These are phyloP conservation scores for Musa balbisiana DNA, from an alignment of 202 grass and related monocot genomes.

Conservation along the genomic window DNA sequence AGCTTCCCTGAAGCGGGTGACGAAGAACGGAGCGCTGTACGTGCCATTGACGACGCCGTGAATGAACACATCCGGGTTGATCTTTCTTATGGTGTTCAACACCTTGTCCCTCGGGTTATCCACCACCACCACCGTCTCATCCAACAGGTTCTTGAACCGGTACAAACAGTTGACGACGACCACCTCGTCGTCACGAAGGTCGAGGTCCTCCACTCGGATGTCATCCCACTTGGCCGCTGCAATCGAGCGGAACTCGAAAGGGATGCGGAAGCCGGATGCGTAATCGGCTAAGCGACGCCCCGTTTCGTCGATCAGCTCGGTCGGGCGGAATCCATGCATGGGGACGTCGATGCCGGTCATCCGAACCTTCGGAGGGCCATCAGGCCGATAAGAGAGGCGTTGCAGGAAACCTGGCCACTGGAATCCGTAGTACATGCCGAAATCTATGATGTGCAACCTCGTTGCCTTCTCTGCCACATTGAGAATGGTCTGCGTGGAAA, in stretches of 20 bases:
- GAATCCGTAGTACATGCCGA: constrained; percentile 78
- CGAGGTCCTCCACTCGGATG: constrained; percentile 59
- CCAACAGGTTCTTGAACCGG: constrained; percentile 67
- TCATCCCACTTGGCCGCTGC: constrained; percentile 64
- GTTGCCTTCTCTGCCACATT: constrained; percentile 59
- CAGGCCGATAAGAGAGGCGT: constrained; percentile 38
- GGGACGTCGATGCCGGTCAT: constrained; percentile 91
- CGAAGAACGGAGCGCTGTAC: constrained; percentile 78
- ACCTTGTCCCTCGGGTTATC: constrained; percentile 80
- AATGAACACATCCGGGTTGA: constrained; percentile 78
- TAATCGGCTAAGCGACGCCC: constrained; percentile 74
- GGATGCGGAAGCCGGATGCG: constrained; percentile 53
- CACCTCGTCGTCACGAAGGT: constrained; percentile 66
- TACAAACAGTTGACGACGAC: constrained; percentile 73
- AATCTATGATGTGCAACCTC: constrained; percentile 86
- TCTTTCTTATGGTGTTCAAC: constrained; percentile 75
- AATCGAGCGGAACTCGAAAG: constrained; percentile 71
- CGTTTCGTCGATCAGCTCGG: constrained; percentile 66
- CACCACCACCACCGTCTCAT: constrained; percentile 68
- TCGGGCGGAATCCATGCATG: constrained; percentile 67
- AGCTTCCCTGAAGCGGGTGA: constrained; percentile 84
- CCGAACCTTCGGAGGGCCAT: constrained; percentile 55
- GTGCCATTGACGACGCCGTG: constrained; percentile 70
- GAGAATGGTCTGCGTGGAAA: constrained; percentile 79
- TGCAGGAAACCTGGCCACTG: constrained; percentile 96